A percentile compares a stretch with the other conserved stretches of the same genome.
These are phyloP conservation scores for Yamadazyma diddensiae DNA, from an alignment of 1,139 yeast genomes.

Conservation along the genomic window DNA sequence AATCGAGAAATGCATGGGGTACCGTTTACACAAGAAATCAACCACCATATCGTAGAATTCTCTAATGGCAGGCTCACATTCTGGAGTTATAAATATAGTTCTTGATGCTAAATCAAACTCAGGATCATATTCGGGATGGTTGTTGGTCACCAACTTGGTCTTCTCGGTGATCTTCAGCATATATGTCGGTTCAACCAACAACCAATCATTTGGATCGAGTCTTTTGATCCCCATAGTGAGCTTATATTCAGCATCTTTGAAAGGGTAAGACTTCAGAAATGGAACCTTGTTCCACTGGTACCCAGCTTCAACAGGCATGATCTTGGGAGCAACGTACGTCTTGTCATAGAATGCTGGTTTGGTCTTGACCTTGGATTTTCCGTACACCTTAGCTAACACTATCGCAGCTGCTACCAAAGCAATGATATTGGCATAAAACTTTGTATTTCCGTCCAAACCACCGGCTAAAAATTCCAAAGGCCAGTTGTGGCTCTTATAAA, in stretches of 20 bases:
- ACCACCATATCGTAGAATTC: slow-evolving; percentile 56
- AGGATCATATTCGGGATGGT: slow-evolving; percentile 34
- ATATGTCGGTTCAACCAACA: slow-evolving; percentile 66
- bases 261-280: slow-evolving; percentile 20
- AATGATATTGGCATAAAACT: no score
- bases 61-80: slow-evolving; percentile 45
- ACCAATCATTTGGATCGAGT: slow-evolving; percentile 58
- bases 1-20: slow-evolving; percentile 54
- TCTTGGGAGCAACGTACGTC: slow-evolving; percentile 9
- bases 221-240: slow-evolving; percentile 67
- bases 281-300: slow-evolving; percentile 19
- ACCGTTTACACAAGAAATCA: slow-evolving; percentile 48
- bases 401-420: no score
- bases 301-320: slow-evolving; percentile 14
- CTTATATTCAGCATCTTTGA: slow-evolving; percentile 59
- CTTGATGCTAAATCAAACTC: slow-evolving; percentile 25
- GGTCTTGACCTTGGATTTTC: not conserved
- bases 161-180: slow-evolving; percentile 43
- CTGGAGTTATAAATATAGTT: slow-evolving; percentile 38
- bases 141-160: slow-evolving; percentile 33
- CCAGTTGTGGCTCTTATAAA: no score
- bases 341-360: slow-evolving; percentile 3
- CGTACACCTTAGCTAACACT: no score
- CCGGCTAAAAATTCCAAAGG: no score
- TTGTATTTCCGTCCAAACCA: no score